Base-by-base conservation (phyloP, 2,329 filamentous ascomycete genomes). In the Penicillium capsulatum region DNA sequence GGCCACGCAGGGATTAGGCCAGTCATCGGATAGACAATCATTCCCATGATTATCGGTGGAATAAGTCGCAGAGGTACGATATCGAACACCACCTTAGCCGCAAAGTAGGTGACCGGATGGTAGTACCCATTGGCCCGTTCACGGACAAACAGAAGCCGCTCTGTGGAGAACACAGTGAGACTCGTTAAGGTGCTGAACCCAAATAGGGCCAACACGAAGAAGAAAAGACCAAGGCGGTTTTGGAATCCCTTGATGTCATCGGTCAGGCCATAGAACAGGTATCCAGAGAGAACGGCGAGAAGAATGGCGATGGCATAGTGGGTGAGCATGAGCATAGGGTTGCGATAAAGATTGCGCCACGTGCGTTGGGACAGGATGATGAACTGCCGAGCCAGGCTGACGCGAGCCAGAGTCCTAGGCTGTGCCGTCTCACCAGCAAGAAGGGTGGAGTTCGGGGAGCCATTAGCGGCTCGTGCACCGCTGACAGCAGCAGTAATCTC, bases 111-210 rank as follows among this genome's bases (percentile, higher is more conserved):
- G 35, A 94, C 75, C 0, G 92, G 92, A 1, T 86, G 78, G 64
- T 98, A 98, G 68, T 98, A 98, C 1, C 92, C 91, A 62, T 98
- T 98, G 26, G 92, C 92, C 48, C 92, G 78, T 66, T 98, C 92
- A 34, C 92, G 80, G 8, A 94, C 83, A 62, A 98, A 98, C 26
- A 98, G 71, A 6, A 96, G 77, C 31, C 92, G 78, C 65, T 98
- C 92, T 0, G 86, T 79, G 1, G 89, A 89, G 65, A 98, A 98
- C 8, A 96, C 91, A 19, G 85, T 95, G 38, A 98, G 73, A 55
- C 86, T 94, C 0, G 92, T 97, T 27, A 98, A 73, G 0, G 91
- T 96, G 65, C 88, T 95, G 72, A 98, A 98, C 7, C 92, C 92
- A 56, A 97, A 98, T 2, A 98, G 76, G 0, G 92, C 89, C 1